Percentiles rank a stretch among this genome's conserved stretches.
These are phyloP conservation scores for Infundibulicybe gibba DNA, from an alignment of 768 basidiomycete species.

Conservation along the genomic window DNA sequence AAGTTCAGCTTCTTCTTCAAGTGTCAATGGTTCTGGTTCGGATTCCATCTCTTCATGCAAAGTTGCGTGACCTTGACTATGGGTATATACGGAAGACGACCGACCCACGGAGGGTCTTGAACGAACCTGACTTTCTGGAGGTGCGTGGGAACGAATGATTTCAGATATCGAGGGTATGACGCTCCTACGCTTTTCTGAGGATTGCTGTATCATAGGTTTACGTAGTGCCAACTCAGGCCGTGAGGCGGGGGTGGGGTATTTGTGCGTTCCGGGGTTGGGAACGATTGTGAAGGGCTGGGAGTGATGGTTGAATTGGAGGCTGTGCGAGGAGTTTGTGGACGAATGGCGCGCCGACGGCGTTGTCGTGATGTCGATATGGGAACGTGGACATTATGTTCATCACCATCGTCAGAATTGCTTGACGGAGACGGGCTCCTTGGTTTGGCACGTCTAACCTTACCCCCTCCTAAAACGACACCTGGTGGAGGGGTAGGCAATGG, in stretches of 20 bases:
- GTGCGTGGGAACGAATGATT: slow-evolving; percentile 79
- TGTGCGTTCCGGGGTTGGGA: slow-evolving; percentile 1
- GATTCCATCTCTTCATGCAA: slow-evolving; percentile 53
- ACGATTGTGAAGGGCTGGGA: slow-evolving; percentile 13
- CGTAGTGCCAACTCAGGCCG: slow-evolving; percentile 1
- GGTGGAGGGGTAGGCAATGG: slow-evolving; percentile 83
- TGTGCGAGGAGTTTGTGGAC: slow-evolving; percentile 23
- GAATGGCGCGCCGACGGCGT: slow-evolving; percentile 27
- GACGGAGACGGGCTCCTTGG: slow-evolving; percentile 23
- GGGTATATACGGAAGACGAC: slow-evolving; percentile 45
- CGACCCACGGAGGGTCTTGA: slow-evolving; percentile 41
- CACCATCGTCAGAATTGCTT: slow-evolving; percentile 56
- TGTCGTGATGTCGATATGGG: slow-evolving; percentile 21
- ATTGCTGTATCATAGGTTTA: slow-evolving; percentile 8
- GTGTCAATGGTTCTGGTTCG: slow-evolving; percentile 43
- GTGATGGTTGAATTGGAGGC: slow-evolving; percentile 18
- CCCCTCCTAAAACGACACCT: slow-evolving; percentile 64
- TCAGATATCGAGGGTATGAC: slow-evolving; percentile 82
- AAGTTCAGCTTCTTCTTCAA: slow-evolving; percentile 60
- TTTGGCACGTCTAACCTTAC: slow-evolving; percentile 32
- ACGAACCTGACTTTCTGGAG: slow-evolving; percentile 48
- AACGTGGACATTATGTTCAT: slow-evolving; percentile 28
- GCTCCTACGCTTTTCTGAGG: slow-evolving; percentile 34
- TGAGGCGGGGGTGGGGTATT: slow-evolving; percentile 2
- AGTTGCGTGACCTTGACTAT: slow-evolving; percentile 42